Base-by-base conservation (phyloP, 345 rosid genomes). In the Sonneratia alba region DNA sequence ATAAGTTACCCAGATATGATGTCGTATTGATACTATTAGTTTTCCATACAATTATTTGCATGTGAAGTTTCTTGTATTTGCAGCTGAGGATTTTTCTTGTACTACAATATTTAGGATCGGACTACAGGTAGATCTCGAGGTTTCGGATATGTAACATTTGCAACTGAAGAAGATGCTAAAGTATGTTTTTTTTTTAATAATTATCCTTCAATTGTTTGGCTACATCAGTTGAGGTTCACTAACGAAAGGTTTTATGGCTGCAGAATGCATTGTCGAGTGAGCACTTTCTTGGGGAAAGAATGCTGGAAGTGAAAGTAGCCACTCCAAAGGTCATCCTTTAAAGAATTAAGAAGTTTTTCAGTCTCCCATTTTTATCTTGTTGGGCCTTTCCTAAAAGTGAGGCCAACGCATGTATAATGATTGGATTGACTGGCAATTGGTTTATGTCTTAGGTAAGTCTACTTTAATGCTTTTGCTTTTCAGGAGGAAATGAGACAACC, bases 401-500 rank as follows among this genome's bases (percentile, higher is more conserved):
- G 43, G 32, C 69, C 38, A 24, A 24, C 21, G 7, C 3, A 37
- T 63, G 24, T 3, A 16, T 3, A 16, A 37, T 21, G 66, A 36
- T 47, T 21, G 38, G 27, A 21, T 55, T 70, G 9, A 13, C 14
- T 13, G 2, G 51, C 51, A 13, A 47, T 47, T 9, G 15, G 2
- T 3, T 47, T 13, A 47, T 47, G 51, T 47, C 15, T 13, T 8
- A 13, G 51, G 51, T 47, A 10, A 47, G 6, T 13, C 15, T 47
- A 47, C 51, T 47, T 47, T 47, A 47, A 71, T 72, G 53, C 36
- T 64, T 56, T 71, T 65, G 75, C 51, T 71, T 82, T 76, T 16
- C 83, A 95, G 99, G 99, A 95, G 85, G 99, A 95, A 81, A 92
- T 95, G 99, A 89, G 92, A 84, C 85, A 89, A 67, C 92, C 97